Conservation (phyloP, 2,329 filamentous ascomycete species). For the Phaeophleospora eucalypticola region DNA sequence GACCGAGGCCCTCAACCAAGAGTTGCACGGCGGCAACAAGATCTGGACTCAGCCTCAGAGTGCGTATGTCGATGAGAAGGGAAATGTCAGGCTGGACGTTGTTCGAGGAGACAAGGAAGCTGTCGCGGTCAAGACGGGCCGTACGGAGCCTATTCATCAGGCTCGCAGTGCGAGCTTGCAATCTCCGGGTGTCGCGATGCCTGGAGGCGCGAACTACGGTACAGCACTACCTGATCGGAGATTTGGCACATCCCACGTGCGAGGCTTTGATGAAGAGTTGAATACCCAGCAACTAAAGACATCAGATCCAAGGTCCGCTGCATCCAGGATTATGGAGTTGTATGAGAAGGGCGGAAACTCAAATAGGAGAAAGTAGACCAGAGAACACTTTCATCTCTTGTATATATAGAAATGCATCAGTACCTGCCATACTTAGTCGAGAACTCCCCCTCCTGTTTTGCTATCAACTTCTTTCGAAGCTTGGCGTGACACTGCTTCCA, state of each 20-base stretch:
- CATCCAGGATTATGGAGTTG: slow-evolving; percentile 14
- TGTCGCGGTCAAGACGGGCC: slow-evolving; percentile 30
- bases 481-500: neutral
- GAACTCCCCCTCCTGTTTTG: no score
- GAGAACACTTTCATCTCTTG: no score
- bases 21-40: slow-evolving; percentile 50
- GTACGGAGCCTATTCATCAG: slow-evolving; percentile 25
- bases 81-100: slow-evolving; percentile 39
- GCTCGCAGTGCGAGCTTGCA: slow-evolving; percentile 12
- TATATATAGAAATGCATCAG: no score
- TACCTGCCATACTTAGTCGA: no score
- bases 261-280: slow-evolving; percentile 26
- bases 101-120: slow-evolving; percentile 29
- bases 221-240: slow-evolving; percentile 24
- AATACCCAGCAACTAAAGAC: slow-evolving; percentile 6
- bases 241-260: slow-evolving; percentile 8
- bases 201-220: slow-evolving; percentile 27
- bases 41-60: slow-evolving; percentile 48
- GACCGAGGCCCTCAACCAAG: slow-evolving; percentile 37
- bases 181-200: slow-evolving; percentile 9
- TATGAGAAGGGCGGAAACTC: no score
- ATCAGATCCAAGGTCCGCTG: slow-evolving; percentile 3
- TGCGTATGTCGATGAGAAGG: slow-evolving; percentile 44
- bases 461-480: no score
- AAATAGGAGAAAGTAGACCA: no score